Percentiles rank a stretch among this genome's conserved stretches.
Conservation (phyloP, 2,329 filamentous ascomycete genomes). For the Stachybotrys chartarum region DNA sequence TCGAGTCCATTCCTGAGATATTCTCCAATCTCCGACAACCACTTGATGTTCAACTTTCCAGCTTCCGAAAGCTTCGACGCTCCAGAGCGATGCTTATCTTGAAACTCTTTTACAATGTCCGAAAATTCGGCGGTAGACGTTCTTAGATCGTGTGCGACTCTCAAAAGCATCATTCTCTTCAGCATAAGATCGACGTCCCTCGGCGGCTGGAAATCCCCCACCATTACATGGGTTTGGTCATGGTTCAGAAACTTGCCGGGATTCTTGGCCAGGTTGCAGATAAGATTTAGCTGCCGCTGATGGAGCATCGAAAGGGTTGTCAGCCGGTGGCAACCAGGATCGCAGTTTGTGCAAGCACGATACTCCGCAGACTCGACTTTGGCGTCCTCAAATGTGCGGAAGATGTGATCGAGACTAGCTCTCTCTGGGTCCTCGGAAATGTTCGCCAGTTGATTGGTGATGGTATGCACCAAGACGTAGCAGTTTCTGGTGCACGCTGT, state of each 20-base stretch:
- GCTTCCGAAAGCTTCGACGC: not conserved
- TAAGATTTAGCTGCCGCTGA: not conserved
- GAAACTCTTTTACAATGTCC: not conserved
- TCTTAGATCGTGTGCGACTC: not conserved
- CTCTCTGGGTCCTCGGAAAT: not conserved
- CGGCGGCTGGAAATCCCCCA: not conserved
- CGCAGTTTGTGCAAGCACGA: not conserved
- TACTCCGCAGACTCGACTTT: not conserved
- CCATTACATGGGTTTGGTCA: not conserved
- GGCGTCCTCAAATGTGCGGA: not conserved
- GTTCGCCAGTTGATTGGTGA: not conserved
- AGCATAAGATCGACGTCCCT: not conserved
- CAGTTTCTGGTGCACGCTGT: not conserved
- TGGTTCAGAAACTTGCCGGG: not conserved
- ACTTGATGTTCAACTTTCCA: not conserved
- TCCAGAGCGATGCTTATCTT: not conserved
- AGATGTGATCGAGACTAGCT: not conserved
- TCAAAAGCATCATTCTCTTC: not conserved
- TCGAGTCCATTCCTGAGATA: not conserved
- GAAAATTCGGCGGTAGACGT: not conserved
- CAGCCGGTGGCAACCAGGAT: not conserved
- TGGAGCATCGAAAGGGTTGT: not conserved
- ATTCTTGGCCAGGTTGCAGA: not conserved
- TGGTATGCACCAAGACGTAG: not conserved
- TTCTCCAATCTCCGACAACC: not conserved